Evolutionary conservation across 768 basidiomycete species (phyloP).

Genomic region (Panus rudis): DNA sequence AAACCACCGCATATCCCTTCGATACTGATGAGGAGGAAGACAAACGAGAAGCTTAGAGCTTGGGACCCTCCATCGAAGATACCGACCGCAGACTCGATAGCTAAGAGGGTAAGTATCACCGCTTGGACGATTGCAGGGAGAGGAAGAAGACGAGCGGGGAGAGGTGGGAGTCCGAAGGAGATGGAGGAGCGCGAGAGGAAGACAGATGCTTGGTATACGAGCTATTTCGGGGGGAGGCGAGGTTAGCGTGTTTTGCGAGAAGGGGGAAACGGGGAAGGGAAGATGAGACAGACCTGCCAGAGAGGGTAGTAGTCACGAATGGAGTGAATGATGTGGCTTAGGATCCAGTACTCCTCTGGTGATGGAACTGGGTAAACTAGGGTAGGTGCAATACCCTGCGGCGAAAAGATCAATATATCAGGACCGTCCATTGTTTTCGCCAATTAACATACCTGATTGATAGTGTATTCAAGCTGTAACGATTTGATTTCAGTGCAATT

Average conservation of each 20-base stretch:
- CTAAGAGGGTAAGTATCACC: slow-evolving; percentile 53
- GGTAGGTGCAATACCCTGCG: slow-evolving; percentile 82
- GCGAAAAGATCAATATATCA: slow-evolving; percentile 1
- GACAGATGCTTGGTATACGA: slow-evolving; percentile 85
- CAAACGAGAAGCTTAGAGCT: slow-evolving; percentile 47
- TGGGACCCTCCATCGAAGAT: slow-evolving; percentile 43
- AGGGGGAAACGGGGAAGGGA: slow-evolving; percentile 3
- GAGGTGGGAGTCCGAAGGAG: slow-evolving; percentile 73
- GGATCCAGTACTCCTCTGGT: slow-evolving; percentile 45
- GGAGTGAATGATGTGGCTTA: slow-evolving; percentile 74
- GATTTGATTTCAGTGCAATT: neutral
- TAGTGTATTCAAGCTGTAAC: slow-evolving; percentile 79
- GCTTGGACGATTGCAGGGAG: slow-evolving; percentile 74
- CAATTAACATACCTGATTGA: slow-evolving; percentile 71
- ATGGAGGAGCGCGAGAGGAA: slow-evolving; percentile 91
- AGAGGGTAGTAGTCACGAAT: slow-evolving; percentile 92
- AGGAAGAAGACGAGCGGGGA: slow-evolving; percentile 62
- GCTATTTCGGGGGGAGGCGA: slow-evolving; percentile 30
- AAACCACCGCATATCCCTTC: slow-evolving; percentile 93
- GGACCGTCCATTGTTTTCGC: no score
- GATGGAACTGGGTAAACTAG: slow-evolving; percentile 82
- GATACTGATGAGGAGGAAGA: slow-evolving; percentile 72
- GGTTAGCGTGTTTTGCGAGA: neutral
- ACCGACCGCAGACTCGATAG: slow-evolving; percentile 62
- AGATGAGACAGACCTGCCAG: slow-evolving; percentile 63